These are phyloP conservation scores for Rhodocollybia butyracea DNA, from an alignment of 768 basidiomycete genomes.

Conservation along the genomic window DNA sequence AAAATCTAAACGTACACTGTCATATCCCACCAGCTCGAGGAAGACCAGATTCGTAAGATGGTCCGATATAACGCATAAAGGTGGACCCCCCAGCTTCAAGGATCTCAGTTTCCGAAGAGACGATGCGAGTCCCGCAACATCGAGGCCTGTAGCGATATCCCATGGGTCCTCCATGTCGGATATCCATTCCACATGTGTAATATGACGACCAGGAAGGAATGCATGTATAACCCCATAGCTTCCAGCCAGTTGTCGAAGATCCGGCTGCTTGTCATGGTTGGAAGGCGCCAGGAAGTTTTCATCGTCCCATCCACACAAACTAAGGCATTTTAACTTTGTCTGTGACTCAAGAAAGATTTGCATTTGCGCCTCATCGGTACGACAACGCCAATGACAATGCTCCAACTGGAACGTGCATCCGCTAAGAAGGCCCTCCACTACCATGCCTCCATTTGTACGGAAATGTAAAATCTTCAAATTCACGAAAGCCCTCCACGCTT, in stretches of 20 bases:
- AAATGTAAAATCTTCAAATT: constrained; percentile 3
- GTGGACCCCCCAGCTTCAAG: neutral
- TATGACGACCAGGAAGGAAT: constrained; percentile 3
- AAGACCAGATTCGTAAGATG: neutral
- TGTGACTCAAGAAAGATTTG: neutral
- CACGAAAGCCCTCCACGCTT: neutral
- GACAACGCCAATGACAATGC: constrained; percentile 1
- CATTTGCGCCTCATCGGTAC: neutral
- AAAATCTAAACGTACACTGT: neutral
- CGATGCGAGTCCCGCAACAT: neutral
- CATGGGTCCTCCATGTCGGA: constrained; percentile 5
- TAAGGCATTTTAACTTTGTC: neutral
- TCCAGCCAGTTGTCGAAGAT: neutral
- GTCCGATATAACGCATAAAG: neutral
- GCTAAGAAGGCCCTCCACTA: neutral
- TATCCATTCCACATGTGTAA: neutral
- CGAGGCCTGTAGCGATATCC: neutral
- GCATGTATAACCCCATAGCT: constrained; percentile 1
- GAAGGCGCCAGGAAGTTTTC: neutral
- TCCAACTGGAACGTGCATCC: constrained; percentile 3
- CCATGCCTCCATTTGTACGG: constrained; percentile 1
- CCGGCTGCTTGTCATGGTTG: neutral
- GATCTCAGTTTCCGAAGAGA: neutral
- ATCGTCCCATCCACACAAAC: neutral
- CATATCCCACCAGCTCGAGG: constrained; percentile 3